A percentile compares a stretch with the other conserved stretches of the same genome.
phyloP scores from a whole-genome alignment of 176 grass and related monocot genomes.

The Zoysia japonica region DNA sequence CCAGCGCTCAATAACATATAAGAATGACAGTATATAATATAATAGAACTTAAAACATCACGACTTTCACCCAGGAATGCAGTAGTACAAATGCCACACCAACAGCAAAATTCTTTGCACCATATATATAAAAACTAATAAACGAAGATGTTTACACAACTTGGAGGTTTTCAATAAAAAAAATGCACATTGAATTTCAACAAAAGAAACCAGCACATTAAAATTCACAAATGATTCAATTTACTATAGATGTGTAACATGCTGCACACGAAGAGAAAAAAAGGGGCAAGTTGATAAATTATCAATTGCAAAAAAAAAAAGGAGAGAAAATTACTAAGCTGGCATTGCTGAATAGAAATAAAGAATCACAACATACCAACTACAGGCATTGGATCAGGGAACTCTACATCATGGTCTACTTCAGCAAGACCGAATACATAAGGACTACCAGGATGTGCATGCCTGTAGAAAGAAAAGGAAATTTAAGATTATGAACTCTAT shows the following conservation, averaged over 20 bases:
- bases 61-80: not conserved
- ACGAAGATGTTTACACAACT: not conserved
- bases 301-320: not conserved
- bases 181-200: not conserved
- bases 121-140: not conserved
- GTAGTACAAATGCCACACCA: not conserved
- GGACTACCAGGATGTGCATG: conserved; percentile 98
- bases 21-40: not conserved
- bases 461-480: conserved; percentile 47
- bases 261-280: not conserved
- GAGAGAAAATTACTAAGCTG: conserved; percentile 22
- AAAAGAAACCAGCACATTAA: not conserved
- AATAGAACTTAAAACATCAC: conserved; percentile 7
- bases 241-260: conserved; percentile 3
- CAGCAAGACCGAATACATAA: conserved; percentile 96
- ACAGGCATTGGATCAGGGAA: conserved; percentile 99
- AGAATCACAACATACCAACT: conserved; percentile 66
- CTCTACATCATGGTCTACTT: conserved; percentile 89
- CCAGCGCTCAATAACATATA: conserved; percentile 4
- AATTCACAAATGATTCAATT: not conserved
- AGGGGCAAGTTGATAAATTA: not conserved
- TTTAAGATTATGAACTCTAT: conserved; percentile 15
- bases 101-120: not conserved
- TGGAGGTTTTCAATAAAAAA: conserved; percentile 4
- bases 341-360: conserved; percentile 32